Percentiles rank a stretch among this genome's conserved stretches.
Evolutionary conservation across 495 filamentous ascomycete species (phyloP).

Genomic region (Astrothelium subdiscretum): DNA sequence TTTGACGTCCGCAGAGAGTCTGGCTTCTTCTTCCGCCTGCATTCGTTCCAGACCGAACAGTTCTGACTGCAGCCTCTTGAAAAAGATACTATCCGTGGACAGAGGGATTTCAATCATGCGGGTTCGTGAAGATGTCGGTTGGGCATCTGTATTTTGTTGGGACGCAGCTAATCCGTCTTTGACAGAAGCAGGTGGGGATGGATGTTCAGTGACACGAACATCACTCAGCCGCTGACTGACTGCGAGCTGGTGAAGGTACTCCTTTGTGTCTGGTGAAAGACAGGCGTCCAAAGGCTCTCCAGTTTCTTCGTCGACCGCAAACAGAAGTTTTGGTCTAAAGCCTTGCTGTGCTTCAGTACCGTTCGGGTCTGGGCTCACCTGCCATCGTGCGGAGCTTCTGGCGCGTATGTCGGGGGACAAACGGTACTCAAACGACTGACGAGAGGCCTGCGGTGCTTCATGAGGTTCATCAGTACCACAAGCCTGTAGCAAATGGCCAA

Average conservation of each 20-base stretch:
- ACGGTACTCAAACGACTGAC: constrained; percentile 16
- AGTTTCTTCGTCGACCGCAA: constrained; percentile 41
- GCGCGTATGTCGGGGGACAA: neutral
- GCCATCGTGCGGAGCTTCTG: neutral
- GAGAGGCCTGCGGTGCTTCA: neutral
- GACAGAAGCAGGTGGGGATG: neutral
- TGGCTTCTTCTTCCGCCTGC: constrained; percentile 43
- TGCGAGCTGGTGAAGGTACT: constrained; percentile 40
- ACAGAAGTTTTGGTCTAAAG: constrained; percentile 47
- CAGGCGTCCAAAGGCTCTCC: constrained; percentile 44
- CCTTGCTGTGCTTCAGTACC: constrained; percentile 2
- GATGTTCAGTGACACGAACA: constrained; percentile 15
- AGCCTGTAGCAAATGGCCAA: constrained; percentile 36
- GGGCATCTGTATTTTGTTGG: neutral
- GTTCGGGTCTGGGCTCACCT: neutral
- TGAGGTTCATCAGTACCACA: constrained; percentile 3
- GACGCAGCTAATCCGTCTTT: neutral
- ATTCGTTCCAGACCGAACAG: constrained; percentile 48
- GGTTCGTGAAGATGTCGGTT: neutral
- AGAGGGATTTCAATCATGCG: constrained; percentile 52
- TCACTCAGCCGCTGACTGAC: constrained; percentile 16
- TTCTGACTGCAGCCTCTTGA: constrained; percentile 49
- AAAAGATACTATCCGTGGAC: constrained; percentile 56
- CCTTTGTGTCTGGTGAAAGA: constrained; percentile 41
- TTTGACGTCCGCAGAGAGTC: constrained; percentile 42